phyloP scores from a whole-genome alignment of 2,329 filamentous ascomycete genomes.

The Colletotrichum lini region DNA sequence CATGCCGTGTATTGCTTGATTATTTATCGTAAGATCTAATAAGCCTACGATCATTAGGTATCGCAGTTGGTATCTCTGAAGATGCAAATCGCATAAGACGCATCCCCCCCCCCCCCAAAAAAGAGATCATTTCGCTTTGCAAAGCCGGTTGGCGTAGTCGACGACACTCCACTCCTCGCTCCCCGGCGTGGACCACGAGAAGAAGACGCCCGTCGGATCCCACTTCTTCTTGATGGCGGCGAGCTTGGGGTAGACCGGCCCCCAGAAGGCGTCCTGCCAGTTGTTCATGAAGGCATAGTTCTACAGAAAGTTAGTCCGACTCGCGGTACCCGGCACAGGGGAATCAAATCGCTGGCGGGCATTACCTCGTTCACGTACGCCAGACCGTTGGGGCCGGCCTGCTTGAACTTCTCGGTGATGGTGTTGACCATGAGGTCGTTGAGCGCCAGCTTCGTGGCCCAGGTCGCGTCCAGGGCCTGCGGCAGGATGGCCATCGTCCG shows the following conservation, averaged over 20 bases:
- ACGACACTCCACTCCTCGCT: conserved; percentile 40
- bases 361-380: conserved; percentile 41
- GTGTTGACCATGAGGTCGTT: conserved; percentile 42
- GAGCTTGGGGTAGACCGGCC: conserved; percentile 47
- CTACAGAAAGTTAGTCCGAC: conserved; percentile 11
- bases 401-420: conserved; percentile 39
- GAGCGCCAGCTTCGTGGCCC: conserved; percentile 33
- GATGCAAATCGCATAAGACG: background rate
- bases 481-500: conserved; percentile 39
- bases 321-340: background rate
- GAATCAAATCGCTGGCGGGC: background rate
- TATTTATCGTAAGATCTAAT: background rate
- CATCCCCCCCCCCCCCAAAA: too few species aligned
- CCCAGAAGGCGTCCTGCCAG: conserved; percentile 43
- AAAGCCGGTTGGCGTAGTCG: conserved; percentile 40
- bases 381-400: conserved; percentile 32
- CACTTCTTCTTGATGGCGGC: conserved; percentile 65
- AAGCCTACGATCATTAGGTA: background rate
- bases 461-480: conserved; percentile 36
- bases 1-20: too few species aligned
- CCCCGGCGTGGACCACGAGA: conserved; percentile 46
- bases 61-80: conserved; percentile 25
- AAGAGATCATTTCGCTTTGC: conserved; percentile 33
- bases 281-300: conserved; percentile 42
- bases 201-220: conserved; percentile 62